Percentiles rank a stretch among this genome's conserved stretches.
Conservation (phyloP, 1,284 basidiomycete species). For the Stygiomarasmius scandens region DNA sequence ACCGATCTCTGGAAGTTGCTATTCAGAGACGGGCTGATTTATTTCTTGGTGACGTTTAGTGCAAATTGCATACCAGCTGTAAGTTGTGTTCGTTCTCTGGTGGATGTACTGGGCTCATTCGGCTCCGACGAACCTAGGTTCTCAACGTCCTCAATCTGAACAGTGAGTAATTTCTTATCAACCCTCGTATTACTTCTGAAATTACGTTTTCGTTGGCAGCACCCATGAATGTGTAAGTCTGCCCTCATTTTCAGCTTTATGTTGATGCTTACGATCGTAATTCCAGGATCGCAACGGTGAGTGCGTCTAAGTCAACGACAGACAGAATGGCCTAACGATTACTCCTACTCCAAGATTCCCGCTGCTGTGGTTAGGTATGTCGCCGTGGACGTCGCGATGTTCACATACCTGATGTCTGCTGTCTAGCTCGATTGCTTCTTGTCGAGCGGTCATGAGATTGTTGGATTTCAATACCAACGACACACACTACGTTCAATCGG, state of each 20-base stretch:
- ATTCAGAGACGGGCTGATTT: conserved; percentile 71
- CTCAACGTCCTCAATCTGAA: conserved; percentile 63
- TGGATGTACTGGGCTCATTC: conserved; percentile 2
- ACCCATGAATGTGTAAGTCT: conserved; percentile 67
- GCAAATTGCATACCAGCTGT: conserved; percentile 71
- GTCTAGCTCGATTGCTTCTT: conserved; percentile 60
- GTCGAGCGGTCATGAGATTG: conserved; percentile 65
- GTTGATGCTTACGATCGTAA: conserved; percentile 7
- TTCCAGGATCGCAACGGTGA: conserved; percentile 37
- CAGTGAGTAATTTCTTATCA: conserved; percentile 45
- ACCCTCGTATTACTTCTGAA: conserved; percentile 2
- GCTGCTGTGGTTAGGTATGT: conserved; percentile 66
- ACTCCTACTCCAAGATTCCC: conserved; percentile 47
- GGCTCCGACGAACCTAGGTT: conserved; percentile 30
- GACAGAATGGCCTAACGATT: neutral
- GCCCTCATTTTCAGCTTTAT: neutral
- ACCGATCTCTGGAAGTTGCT: conserved; percentile 64
- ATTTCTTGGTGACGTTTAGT: conserved; percentile 64
- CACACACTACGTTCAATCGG: conserved; percentile 47
- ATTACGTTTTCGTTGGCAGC: conserved; percentile 34
- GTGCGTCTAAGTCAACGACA: conserved; percentile 16
- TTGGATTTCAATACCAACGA: conserved; percentile 52
- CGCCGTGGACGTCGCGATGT: neutral
- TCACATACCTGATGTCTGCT: conserved; percentile 1
- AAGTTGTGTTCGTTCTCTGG: conserved; percentile 23